A percentile compares a stretch with the other conserved stretches of the same genome.
phyloP scores from a whole-genome alignment of 352 stramenopile genomes.

The Thalassiosira tumida region DNA sequence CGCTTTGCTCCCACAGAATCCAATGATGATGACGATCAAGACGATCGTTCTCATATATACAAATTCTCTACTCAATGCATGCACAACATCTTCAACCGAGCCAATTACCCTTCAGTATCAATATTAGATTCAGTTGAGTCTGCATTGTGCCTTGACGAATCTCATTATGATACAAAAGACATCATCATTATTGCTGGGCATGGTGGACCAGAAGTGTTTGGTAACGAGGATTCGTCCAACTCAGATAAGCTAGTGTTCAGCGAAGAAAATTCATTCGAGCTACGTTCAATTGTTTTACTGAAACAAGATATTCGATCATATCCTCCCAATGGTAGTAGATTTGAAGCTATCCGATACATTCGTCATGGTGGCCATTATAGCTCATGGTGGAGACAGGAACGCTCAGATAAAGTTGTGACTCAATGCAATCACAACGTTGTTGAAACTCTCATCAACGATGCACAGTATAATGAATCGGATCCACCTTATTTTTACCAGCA shows the following conservation, averaged over 20 bases:
- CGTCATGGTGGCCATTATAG: constrained; percentile 19
- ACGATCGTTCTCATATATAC: not conserved
- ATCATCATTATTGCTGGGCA: constrained; percentile 3
- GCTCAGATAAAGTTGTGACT: constrained; percentile 20
- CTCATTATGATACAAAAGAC: not conserved
- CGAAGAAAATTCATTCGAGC: not conserved
- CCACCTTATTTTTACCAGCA: constrained; percentile 3
- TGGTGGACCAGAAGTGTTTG: not conserved
- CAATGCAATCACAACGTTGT: not conserved
- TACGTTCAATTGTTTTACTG: constrained; percentile 7
- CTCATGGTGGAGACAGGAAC: constrained; percentile 22
- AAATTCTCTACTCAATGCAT: not conserved
- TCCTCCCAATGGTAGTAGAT: constrained; percentile 13
- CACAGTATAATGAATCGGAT: not conserved
- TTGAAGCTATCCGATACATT: constrained; percentile 22
- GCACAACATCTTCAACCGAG: not conserved
- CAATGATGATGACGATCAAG: not conserved
- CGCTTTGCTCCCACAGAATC: not conserved
- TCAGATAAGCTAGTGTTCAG: constrained; percentile 6
- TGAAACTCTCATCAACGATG: not conserved
- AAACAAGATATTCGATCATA: constrained; percentile 14
- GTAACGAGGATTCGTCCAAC: not conserved
- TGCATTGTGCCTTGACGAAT: not conserved
- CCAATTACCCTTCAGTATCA: not conserved
- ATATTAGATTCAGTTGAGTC: constrained; percentile 6